Evolutionary conservation across 129 eudicot genomes (phyloP).

Genomic region (Flaveria bidentis): DNA sequence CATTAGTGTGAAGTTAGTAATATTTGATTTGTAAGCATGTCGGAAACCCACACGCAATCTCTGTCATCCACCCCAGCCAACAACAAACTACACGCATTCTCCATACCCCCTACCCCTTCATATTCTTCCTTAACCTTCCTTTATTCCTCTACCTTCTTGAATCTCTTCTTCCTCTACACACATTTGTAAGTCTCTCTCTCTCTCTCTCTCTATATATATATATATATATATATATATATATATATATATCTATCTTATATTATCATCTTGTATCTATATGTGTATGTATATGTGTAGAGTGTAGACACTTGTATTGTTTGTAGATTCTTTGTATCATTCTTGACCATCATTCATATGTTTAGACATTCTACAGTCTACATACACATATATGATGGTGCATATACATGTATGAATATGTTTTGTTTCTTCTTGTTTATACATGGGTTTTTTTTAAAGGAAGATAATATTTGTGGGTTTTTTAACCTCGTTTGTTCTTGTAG

Average conservation of each 20-base stretch:
- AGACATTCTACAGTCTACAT: background rate
- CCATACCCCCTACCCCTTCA: background rate
- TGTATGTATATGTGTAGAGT: background rate
- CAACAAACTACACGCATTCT: conserved; percentile 46
- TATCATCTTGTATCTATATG: conserved; percentile 8
- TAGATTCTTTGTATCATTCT: conserved; percentile 5
- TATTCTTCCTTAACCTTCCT: conserved; percentile 17
- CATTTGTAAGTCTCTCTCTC: conserved; percentile 31
- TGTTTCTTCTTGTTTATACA: background rate
- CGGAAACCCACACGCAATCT: conserved; percentile 42
- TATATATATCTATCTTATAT: background rate
- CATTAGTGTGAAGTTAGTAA: background rate
- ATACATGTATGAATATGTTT: background rate
- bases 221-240: too few relatives aligned
- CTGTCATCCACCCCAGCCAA: conserved; percentile 46
- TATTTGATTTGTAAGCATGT: conserved; percentile 20
- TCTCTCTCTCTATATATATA: too few relatives aligned
- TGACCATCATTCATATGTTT: conserved; percentile 20
- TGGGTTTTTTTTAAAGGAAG: conserved; percentile 17
- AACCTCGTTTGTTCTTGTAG: too few relatives aligned
- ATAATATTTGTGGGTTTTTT: conserved; percentile 9
- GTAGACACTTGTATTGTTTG: background rate
- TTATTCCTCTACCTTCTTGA: conserved; percentile 14
- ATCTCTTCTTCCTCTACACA: conserved; percentile 33
- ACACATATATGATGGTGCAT: conserved; percentile 9